Conservation (phyloP, 371 early-diverging fungal genomes). For the Funneliformis caledonium region DNA sequence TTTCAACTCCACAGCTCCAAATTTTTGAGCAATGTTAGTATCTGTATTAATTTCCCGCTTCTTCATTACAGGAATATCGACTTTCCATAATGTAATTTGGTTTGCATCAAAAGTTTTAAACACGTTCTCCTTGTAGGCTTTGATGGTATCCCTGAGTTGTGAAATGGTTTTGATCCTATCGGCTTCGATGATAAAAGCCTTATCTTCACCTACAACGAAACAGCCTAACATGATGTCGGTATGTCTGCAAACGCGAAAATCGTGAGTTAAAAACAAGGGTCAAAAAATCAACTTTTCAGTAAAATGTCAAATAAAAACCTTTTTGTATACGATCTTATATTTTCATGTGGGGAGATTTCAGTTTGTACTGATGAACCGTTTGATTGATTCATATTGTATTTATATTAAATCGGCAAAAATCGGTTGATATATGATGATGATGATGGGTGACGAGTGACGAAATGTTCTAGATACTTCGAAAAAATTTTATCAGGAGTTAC, state of each 20-base stretch:
- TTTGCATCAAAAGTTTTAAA: constrained; percentile 23
- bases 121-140: background rate
- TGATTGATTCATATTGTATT: no score
- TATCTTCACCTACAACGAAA: constrained; percentile 21
- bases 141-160: background rate
- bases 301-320: no score
- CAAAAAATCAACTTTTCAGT: no score
- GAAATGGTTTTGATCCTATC: background rate
- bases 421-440: no score
- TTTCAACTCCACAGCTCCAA: constrained; percentile 14
- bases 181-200: no score
- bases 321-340: no score
- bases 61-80: constrained; percentile 25
- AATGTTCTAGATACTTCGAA: no score
- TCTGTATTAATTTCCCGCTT: background rate
- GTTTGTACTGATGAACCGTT: no score
- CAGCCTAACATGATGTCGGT: constrained; percentile 12
- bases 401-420: no score
- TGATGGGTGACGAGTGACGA: no score
- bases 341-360: no score
- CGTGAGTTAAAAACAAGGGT: constrained; percentile 27
- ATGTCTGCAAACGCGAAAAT: constrained; percentile 32
- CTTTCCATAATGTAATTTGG: constrained; percentile 14
- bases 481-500: no score
- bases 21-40: constrained; percentile 10